A percentile compares a stretch with the other conserved stretches of the same genome.
Evolutionary conservation across 352 stramenopile species (phyloP).

Genomic region (Phytophthora pluvialis): DNA sequence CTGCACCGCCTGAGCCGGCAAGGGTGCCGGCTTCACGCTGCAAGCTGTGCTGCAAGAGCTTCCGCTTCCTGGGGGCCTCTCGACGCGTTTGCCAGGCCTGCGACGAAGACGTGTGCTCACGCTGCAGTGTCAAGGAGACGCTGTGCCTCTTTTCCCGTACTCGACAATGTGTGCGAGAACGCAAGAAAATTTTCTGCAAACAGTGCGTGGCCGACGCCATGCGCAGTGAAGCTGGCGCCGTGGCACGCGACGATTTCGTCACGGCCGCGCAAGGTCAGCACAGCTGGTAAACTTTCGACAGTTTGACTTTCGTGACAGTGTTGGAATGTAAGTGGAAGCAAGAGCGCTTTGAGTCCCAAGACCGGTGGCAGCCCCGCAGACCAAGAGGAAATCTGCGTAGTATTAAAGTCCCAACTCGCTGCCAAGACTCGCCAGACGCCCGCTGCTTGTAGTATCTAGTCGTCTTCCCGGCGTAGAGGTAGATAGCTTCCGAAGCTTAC

Average conservation of each 20-base stretch:
- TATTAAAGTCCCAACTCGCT: constrained; percentile 7
- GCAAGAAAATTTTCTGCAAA: constrained; percentile 43
- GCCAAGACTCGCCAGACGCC: background rate
- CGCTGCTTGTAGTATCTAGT: constrained; percentile 1
- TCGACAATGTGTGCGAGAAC: constrained; percentile 21
- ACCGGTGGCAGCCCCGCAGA: background rate
- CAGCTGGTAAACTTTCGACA: constrained; percentile 20
- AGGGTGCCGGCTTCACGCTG: constrained; percentile 29
- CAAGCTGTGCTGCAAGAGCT: constrained; percentile 45
- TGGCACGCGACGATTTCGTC: constrained; percentile 41
- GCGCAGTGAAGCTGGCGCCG: constrained; percentile 33
- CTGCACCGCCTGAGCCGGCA: constrained; percentile 21
- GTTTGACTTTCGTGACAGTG: background rate
- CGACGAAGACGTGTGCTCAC: constrained; percentile 39
- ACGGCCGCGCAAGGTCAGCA: constrained; percentile 13
- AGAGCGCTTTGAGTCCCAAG: background rate
- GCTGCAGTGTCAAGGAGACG: constrained; percentile 37
- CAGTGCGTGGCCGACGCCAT: constrained; percentile 43
- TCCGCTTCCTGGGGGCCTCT: constrained; percentile 40
- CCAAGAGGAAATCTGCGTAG: constrained; percentile 19
- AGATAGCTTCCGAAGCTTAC: background rate
- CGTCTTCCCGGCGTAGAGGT: background rate
- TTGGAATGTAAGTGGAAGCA: background rate
- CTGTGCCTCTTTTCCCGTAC: constrained; percentile 34
- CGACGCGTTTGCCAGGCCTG: constrained; percentile 38